Base-by-base conservation (phyloP, 1,284 basidiomycete genomes). In the Microbotryum intermedium region DNA sequence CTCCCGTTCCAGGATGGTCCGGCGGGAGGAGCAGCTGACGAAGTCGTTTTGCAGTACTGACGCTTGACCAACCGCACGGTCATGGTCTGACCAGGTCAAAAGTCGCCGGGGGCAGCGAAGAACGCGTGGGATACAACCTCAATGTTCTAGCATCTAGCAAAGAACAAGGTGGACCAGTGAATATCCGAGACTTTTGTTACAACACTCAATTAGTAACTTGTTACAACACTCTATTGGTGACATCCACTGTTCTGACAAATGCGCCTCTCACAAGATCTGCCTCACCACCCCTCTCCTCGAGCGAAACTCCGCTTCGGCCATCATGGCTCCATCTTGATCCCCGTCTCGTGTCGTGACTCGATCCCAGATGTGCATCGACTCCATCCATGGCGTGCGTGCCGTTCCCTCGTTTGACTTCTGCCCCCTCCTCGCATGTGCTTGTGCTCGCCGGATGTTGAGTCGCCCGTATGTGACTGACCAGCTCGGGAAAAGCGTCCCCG, bases 401-500 rank as follows among this genome's bases (percentile, higher is more conserved):
- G 34, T 39, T 16, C 10, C 18, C 39, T 44, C 30, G 30, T 7
- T 56, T 50, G 23, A 50, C 47, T 6, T 49, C 23, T 34, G 20
- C 26, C 39, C 23, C 52, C 18, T 55, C 46, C 43, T 47, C 53
- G 20, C 45, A 26, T 23, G 21, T 26, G 18, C 25, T 47, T 23
- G 16, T 46, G 13, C 28, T 6, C n/a, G 43, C 16, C 25, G 53
- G 26, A 30, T 29, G 42, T 25, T 20, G 53, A 57, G 10, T n/a
- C 46, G 21, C 46, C 18, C 13, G 25, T n/a, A 51, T 30, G 11
- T 49, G 23, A 4, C 47, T 43, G 7, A 59, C 50, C 10, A 68
- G 60, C 34, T 68, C 66, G 5, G 70, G 70, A 47, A 71, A 71
- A 8, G 67, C 68, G 2, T 64, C 60, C 43, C 53, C 59, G 55